Base-by-base conservation (phyloP, 2,329 filamentous ascomycete genomes). In the Septoria petroselini region DNA sequence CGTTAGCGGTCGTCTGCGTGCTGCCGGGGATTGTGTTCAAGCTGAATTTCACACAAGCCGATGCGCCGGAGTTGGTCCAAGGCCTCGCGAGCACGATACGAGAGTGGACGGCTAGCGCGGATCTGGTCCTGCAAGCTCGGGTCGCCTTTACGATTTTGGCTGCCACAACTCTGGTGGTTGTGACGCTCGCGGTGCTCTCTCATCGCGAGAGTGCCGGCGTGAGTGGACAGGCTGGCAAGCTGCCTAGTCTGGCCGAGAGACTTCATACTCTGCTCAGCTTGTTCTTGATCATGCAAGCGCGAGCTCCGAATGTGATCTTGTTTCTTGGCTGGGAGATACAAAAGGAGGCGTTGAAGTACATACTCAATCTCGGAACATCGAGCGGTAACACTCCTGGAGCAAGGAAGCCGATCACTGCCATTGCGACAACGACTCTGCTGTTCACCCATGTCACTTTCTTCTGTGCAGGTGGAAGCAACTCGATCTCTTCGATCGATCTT, bases 401-500 rank as follows among this genome's bases (percentile, higher is more conserved):
- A 34, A 34, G 31, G 14, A 38, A 40, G 9, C n/a, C 33, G 2
- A 41, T 48, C 30, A 49, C 51, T 4, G 47, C 54, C 14, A 45
- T 87, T 38, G 84, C 84, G 3, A 80, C 83, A 7, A 84, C 86
- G 0, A 81, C 81, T 7, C 73, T 96, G 27, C 79, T 97, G 27
- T 74, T 95, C 33, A 85, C 94, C 59, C 84, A 91, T 70, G 76
- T 82, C 29, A 84, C 85, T 43, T 98, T 95, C 76, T 98, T 97
- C 67, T 85, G 88, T 23, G 82, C 89, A 55, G 93, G 91, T 18
- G 90, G 90, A 65, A 88, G 88, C 39, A 98, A 98, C 68, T 86
- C 93, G 33, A 95, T 98, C 59, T 95, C 91, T 9, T 91, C 87
- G n/a, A 82, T 98, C 61, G 91, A 97, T 65, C 79, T 98, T 15